phyloP scores from a whole-genome alignment of 2,329 filamentous ascomycete genomes.

The Colletotrichum abscissum region DNA sequence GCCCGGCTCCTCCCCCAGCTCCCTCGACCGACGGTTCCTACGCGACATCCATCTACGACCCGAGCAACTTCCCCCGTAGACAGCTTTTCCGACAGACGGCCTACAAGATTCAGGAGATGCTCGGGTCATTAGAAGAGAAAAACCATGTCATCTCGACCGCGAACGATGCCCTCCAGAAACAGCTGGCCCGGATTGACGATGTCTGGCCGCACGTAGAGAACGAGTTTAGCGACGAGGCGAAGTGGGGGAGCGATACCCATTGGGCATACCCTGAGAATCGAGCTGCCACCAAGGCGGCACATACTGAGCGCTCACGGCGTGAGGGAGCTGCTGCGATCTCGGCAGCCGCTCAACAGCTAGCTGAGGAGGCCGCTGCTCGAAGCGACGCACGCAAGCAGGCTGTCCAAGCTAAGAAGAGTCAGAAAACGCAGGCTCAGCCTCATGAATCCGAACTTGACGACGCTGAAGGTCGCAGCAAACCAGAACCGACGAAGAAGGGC shows the following conservation, averaged over 20 bases:
- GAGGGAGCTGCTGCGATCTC: constrained; percentile 84
- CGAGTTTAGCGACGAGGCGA: constrained; percentile 94
- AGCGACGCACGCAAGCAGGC: constrained; percentile 89
- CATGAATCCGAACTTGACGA: constrained; percentile 87
- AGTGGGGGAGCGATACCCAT: constrained; percentile 89
- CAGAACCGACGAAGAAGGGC: constrained; percentile 69
- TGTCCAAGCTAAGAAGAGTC: constrained; percentile 79
- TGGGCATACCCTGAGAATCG: constrained; percentile 96
- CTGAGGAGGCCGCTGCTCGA: constrained; percentile 84
- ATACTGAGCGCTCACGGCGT: constrained; percentile 79
- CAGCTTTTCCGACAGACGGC: constrained; percentile 83
- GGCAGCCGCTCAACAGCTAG: constrained; percentile 79
- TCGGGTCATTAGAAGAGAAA: constrained; percentile 95
- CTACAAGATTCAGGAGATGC: constrained; percentile 82
- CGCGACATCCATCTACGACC: constrained; percentile 59
- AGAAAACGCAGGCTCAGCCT: constrained; percentile 72
- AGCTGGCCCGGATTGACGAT: constrained; percentile 85
- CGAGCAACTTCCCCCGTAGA: constrained; percentile 72
- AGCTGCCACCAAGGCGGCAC: constrained; percentile 66
- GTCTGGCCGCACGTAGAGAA: constrained; percentile 87
- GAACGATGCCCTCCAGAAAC: constrained; percentile 87
- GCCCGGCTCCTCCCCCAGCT: constrained; percentile 47
- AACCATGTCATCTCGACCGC: constrained; percentile 96
- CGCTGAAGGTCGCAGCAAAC: constrained; percentile 60
- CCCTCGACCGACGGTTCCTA: constrained; percentile 57